Evolutionary conservation across 208 protist genomes (phyloP).

Genomic region (Acanthamoeba culbertsoni): DNA sequence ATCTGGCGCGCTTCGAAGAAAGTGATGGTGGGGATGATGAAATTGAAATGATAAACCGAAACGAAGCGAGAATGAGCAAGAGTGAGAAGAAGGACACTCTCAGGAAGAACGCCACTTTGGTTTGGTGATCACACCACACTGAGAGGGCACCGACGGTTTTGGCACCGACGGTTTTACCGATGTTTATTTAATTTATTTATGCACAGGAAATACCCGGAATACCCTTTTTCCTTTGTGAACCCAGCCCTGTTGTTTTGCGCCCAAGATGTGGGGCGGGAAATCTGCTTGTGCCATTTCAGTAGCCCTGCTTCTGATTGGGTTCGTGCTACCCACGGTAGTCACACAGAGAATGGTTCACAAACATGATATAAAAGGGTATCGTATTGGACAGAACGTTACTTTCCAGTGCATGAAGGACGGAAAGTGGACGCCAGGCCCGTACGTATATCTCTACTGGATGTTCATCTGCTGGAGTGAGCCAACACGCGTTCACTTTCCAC

Average conservation of each 20-base stretch:
- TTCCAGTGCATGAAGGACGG: background rate
- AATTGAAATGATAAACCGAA: background rate
- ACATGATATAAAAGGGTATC: background rate
- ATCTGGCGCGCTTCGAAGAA: background rate
- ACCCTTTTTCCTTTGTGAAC: too few species aligned
- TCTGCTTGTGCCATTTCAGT: too few species aligned
- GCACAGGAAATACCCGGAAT: too few species aligned
- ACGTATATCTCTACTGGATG: background rate
- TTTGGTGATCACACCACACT: background rate
- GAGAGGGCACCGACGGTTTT: too few species aligned
- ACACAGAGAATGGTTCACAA: background rate
- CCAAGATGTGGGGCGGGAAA: too few species aligned
- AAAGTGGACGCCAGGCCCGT: background rate
- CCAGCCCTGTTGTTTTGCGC: too few species aligned
- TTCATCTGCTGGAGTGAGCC: background rate
- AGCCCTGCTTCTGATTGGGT: too few species aligned
- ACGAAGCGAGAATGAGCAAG: background rate
- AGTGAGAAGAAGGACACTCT: background rate
- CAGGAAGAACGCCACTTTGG: background rate
- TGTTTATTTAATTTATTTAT: too few species aligned
- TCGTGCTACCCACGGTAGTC: background rate
- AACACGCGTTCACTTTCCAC: background rate
- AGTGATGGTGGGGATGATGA: too few species aligned
- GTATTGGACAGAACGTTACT: constrained; percentile 8
- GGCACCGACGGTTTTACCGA: too few species aligned